Evolutionary conservation across 2,329 filamentous ascomycete genomes (phyloP), one percentile per base, ranked within the genome.

Genomic region (Spiromastix sp.): DNA sequence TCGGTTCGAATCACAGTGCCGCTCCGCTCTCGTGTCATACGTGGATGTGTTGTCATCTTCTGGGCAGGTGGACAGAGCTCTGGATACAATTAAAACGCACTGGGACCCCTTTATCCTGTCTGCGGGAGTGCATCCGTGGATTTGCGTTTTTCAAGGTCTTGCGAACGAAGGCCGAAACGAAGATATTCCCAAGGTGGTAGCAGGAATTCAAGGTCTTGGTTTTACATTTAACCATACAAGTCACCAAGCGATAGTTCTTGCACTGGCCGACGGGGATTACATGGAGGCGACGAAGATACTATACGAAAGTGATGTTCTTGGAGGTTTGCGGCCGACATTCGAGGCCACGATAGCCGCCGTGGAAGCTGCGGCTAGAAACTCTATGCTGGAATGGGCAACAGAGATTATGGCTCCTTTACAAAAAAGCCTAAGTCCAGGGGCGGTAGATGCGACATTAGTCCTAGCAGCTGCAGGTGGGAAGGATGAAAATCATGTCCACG

Each of bases 401-500:
- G 54, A 63, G 1, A 61, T 81, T 8, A 76, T 85, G 40, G 63
- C 60, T n/a, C 57, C 55, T 9, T 42, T 70, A 28, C 46, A 60
- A 2, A 44, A 64, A 51, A 29, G 61, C 55, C 34, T 68, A 63
- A 52, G 50, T 27, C 76, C 79, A 42, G 57, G 67, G 20, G 70
- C 71, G 15, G 85, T 82, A 77, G 80, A 91, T 50, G 69, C 79
- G 9, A 65, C 85, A 9, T 71, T 91, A 28, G 74, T 84, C 34
- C 87, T 81, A 77, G 79, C 84, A 19, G 77, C 82, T 9, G 70
- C 80, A 5, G 72, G 77, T 36, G 81, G 79, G 13, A 82, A 79
- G 51, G 75, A 77, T 2, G 73, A 81, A 1, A 75, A 85, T 55
- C 77, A 85, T 51, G 69, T 87, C 40, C 71, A 75, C 37, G 73